Conservation (phyloP, 257 asterid genomes). For the Solanum boliviense region DNA sequence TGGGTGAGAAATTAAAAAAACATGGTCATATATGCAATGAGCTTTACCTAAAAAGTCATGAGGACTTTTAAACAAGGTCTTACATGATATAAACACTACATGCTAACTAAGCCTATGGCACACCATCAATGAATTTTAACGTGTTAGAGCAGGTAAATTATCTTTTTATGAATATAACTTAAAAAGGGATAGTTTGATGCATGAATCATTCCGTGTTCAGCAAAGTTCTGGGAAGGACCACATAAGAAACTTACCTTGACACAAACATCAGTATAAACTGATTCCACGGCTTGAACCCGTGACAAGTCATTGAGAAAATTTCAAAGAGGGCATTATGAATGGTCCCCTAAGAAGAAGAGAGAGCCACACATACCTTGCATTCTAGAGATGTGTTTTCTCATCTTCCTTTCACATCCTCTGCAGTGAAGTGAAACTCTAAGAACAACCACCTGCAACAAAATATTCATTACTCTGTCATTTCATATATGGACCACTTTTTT, state of each 20-base stretch:
- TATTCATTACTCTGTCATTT: background rate
- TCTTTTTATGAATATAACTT: background rate
- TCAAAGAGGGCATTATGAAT: background rate
- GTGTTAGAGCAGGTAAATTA: background rate
- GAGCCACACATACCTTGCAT: slow-evolving; percentile 7
- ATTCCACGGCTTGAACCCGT: background rate
- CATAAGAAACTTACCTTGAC: background rate
- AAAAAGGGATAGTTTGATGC: background rate
- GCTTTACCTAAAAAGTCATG: background rate
- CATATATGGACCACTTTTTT: background rate
- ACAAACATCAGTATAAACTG: background rate
- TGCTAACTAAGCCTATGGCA: background rate
- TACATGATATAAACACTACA: background rate
- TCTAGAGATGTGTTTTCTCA: slow-evolving; percentile 12
- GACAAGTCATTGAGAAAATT: background rate
- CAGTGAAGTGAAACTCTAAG: slow-evolving; percentile 11
- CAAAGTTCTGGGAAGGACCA: too few species aligned
- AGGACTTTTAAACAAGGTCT: background rate
- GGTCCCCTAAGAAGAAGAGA: background rate
- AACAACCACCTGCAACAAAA: slow-evolving; percentile 8
- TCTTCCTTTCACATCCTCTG: slow-evolving; percentile 11
- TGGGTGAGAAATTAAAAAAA: too few species aligned
- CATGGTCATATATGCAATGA: too few species aligned
- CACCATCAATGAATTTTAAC: background rate
- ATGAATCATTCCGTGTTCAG: background rate